Conservation (phyloP, 805 yeast genomes). For the Torulaspora microellipsoides region DNA sequence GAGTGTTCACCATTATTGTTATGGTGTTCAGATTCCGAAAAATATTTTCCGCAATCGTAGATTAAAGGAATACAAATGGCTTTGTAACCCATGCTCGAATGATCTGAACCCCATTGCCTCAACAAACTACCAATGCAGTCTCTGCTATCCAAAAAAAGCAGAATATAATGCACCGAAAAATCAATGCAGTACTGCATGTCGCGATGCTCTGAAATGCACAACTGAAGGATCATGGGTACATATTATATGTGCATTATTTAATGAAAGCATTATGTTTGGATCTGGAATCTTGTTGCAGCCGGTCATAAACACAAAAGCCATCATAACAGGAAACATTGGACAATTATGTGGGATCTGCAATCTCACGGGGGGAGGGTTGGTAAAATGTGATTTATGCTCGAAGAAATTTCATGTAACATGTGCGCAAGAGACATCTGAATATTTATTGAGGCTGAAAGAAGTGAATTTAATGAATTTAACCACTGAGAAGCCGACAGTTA, state of each 20-base stretch:
- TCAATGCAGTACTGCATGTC: constrained; percentile 40
- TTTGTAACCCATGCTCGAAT: constrained; percentile 75
- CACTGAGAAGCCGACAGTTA: no score
- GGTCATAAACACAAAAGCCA: constrained; percentile 36
- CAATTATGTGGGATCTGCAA: constrained; percentile 44
- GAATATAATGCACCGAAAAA: constrained; percentile 43
- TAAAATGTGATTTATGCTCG: constrained; percentile 20
- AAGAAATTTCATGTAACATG: constrained; percentile 26
- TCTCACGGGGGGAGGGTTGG: constrained; percentile 43
- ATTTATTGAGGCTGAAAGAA: no score
- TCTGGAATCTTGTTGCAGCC: constrained; percentile 44
- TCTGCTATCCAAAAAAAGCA: constrained; percentile 57
- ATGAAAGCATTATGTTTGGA: constrained; percentile 42
- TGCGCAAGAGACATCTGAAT: constrained; percentile 17
- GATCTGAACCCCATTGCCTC: constrained; percentile 56
- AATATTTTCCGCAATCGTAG: background rate
- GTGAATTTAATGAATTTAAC: no score
- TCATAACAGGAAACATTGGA: constrained; percentile 32
- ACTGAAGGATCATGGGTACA: constrained; percentile 72
- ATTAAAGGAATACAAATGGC: constrained; percentile 50
- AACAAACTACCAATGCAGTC: constrained; percentile 54
- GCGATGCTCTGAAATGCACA: constrained; percentile 71
- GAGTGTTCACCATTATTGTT: constrained; percentile 65
- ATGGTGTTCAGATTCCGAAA: constrained; percentile 42
- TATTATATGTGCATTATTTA: constrained; percentile 61